These are phyloP conservation scores for Blastobotrys capitulatus DNA, from an alignment of 1,139 yeast species.

Conservation along the genomic window DNA sequence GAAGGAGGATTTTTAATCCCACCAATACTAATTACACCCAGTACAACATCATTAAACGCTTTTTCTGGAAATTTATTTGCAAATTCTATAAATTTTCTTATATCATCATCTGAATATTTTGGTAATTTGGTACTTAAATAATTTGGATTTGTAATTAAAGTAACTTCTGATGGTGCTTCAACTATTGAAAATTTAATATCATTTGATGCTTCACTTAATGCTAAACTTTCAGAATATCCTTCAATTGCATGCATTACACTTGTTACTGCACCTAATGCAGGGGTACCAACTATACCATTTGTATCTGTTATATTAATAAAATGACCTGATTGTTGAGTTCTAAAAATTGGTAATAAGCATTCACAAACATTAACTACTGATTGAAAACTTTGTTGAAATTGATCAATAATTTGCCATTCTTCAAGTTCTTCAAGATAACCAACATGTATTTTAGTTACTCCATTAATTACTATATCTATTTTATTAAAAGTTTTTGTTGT, in stretches of 20 bases:
- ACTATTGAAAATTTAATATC: slow-evolving; percentile 31
- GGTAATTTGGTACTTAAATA: slow-evolving; percentile 18
- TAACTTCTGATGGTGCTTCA: slow-evolving; percentile 29
- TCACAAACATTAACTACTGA: slow-evolving; percentile 30
- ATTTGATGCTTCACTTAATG: slow-evolving; percentile 27
- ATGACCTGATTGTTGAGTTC: slow-evolving; percentile 28
- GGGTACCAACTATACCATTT: slow-evolving; percentile 31
- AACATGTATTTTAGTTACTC: slow-evolving; percentile 11
- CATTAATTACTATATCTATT: slow-evolving; percentile 28
- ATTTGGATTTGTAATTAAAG: slow-evolving; percentile 26
- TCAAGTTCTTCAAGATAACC: slow-evolving; percentile 31
- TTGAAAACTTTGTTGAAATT: slow-evolving; percentile 28
- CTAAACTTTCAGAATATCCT: slow-evolving; percentile 33
- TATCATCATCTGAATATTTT: slow-evolving; percentile 19
- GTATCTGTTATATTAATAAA: slow-evolving; percentile 31
- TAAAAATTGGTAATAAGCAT: slow-evolving; percentile 28
- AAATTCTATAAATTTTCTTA: slow-evolving; percentile 19
- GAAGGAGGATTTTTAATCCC: slow-evolving; percentile 34
- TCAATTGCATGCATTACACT: slow-evolving; percentile 33
- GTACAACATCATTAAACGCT: slow-evolving; percentile 24
- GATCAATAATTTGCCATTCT: slow-evolving; percentile 30
- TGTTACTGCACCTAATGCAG: slow-evolving; percentile 27
- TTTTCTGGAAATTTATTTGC: slow-evolving; percentile 24
- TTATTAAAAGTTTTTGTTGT: slow-evolving; percentile 19
- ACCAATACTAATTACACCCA: slow-evolving; percentile 28